These are phyloP conservation scores for Grosmannia penicillata DNA, from an alignment of 2,329 filamentous ascomycete species.

Conservation along the genomic window DNA sequence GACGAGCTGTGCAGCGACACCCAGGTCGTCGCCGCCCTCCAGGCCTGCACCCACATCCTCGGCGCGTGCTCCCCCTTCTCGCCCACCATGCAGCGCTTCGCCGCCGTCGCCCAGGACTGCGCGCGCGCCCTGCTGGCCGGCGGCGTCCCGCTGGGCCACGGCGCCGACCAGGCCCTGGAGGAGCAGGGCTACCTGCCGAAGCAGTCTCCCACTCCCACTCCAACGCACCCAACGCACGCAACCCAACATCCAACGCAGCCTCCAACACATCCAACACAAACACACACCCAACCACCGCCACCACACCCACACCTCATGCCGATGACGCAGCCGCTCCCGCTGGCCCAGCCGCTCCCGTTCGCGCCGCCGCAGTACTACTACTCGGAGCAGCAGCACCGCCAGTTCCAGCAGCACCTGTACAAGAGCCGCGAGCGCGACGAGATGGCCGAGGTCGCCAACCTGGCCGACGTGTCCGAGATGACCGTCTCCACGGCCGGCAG, in stretches of 20 bases:
- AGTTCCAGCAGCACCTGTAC: neutral
- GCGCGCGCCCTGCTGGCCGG: constrained; percentile 5
- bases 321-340: neutral
- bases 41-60: constrained; percentile 6
- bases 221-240: neutral
- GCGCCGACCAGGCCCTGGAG: neutral
- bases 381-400: neutral
- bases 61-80: constrained; percentile 8
- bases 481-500: constrained; percentile 4
- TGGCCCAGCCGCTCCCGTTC: neutral
- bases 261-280: constrained; percentile 1
- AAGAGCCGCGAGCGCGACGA: neutral
- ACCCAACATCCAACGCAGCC: neutral
- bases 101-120: constrained; percentile 8
- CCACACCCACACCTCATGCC: neutral
- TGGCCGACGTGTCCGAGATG: neutral
- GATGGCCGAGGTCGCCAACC: neutral
- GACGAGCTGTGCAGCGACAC: constrained; percentile 3
- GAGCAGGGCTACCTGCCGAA: neutral
- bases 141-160: neutral
- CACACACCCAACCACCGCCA: neutral
- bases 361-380: neutral
- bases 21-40: constrained; percentile 4
- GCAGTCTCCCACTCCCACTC: neutral
- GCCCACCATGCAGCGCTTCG: constrained; percentile 10